Base-by-base conservation (phyloP, 768 basidiomycete species). In the Boletus sp. region DNA sequence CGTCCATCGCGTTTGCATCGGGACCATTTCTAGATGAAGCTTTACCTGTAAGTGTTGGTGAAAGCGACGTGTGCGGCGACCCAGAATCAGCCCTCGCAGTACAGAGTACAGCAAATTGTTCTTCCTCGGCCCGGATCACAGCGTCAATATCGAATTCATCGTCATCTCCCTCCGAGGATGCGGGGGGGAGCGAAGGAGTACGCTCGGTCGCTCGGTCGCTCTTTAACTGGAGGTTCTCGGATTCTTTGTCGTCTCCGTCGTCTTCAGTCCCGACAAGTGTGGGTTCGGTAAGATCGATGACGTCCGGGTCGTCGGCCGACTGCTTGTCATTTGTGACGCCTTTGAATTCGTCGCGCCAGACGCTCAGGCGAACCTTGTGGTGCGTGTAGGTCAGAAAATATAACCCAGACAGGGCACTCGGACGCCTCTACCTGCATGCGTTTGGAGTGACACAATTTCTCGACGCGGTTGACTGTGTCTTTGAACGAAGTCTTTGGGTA, bases 401-500 rank as follows among this genome's bases (percentile, higher is more conserved):
- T 13, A 2, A 10, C 6, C 5, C 9, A 42, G 38, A 15, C 33
- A n/a, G 55, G 10, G 25, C 38, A 15, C 2, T 25, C 38, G 19
- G 15, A 44, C 17, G 40, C 35, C 32, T 83, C 57, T 65, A 97
- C 96, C 72, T 88, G 80, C 86, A 98, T 89, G 14, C 89, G 82
- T 47, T 84, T 83, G 7, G 89, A 86, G 60, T 90, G 89, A 65
- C 92, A 97, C 11, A 97, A 70, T 62, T 87, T 91, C 75, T 99
- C 96, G 10, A 98, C 83, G 10, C 88, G 80, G 32, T 83, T 74
- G 6, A 96, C 84, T 0, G 93, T 96, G 64, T 97, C 94, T 42
- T 78, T 78, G 69, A 98, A 97, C 38, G 87, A 85, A 5, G 83
- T 86, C 64, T 88, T 92, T 5, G 97, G 97, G 66, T 88, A 95